phyloP scores from a whole-genome alignment of 306 rosid genomes.

The Trifolium subterraneum region DNA sequence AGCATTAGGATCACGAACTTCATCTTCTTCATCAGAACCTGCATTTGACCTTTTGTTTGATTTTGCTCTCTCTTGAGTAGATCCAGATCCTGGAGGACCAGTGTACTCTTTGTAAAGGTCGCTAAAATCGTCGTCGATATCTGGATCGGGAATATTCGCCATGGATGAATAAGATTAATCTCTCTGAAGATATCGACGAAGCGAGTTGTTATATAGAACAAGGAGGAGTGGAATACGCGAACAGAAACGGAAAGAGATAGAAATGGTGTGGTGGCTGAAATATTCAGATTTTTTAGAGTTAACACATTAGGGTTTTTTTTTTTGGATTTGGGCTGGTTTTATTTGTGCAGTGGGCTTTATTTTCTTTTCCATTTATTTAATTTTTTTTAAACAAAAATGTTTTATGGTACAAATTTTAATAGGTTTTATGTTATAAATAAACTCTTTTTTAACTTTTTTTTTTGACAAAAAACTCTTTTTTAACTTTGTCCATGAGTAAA shows the following conservation, averaged over 20 bases:
- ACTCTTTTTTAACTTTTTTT: too few species aligned
- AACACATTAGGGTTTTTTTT: neutral
- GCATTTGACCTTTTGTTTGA: constrained; percentile 78
- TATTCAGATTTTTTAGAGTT: neutral
- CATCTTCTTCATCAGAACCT: constrained; percentile 88
- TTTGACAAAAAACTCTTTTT: too few species aligned
- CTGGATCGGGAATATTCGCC: constrained; percentile 81
- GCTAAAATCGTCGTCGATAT: constrained; percentile 82
- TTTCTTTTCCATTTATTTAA: too few species aligned
- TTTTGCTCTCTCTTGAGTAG: constrained; percentile 63
- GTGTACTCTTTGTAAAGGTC: constrained; percentile 98
- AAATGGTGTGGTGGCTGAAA: constrained; percentile 9
- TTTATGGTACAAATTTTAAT: too few species aligned
- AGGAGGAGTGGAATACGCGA: neutral
- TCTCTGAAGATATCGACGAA: neutral
- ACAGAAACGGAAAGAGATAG: neutral
- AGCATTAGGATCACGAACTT: constrained; percentile 86
- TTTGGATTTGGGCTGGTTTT: neutral
- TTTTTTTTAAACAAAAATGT: too few species aligned
- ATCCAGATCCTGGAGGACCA: constrained; percentile 69
- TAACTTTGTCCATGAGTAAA: too few species aligned
- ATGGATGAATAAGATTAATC: constrained; percentile 34
- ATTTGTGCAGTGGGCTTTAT: neutral
- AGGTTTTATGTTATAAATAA: too few species aligned
- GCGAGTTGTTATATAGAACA: neutral